phyloP scores from a whole-genome alignment of 2,329 filamentous ascomycete genomes.

The Venturia effusa region DNA sequence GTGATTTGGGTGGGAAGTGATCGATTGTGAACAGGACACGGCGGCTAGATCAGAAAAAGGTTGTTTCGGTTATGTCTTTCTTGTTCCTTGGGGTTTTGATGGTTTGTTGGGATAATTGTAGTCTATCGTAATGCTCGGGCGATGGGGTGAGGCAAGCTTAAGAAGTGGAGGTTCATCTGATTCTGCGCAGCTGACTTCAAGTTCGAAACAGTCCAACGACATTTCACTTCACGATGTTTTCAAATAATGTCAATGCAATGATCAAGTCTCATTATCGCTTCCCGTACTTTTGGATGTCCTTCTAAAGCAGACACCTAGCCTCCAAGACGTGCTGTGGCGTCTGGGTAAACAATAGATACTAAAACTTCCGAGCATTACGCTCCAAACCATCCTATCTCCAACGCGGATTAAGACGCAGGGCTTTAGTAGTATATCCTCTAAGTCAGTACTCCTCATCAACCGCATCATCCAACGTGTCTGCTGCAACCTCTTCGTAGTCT shows the following conservation, averaged over 20 bases:
- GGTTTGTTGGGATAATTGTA: not conserved
- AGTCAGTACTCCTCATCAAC: conserved; percentile 34
- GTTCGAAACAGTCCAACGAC: not conserved
- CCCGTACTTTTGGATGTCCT: not conserved
- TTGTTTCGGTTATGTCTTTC: not conserved
- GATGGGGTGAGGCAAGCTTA: not conserved
- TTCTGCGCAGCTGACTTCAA: not conserved
- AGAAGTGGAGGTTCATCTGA: not conserved
- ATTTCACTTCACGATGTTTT: not conserved
- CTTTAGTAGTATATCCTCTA: not conserved
- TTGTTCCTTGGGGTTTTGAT: no score
- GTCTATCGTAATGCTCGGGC: not conserved
- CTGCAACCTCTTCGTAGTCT: conserved; percentile 72
- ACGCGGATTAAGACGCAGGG: not conserved
- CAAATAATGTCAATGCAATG: not conserved
- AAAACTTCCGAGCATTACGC: not conserved
- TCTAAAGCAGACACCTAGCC: conserved; percentile 4
- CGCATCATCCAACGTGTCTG: conserved; percentile 53
- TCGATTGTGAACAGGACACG: not conserved
- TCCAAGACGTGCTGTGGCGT: not conserved
- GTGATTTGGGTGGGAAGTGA: not conserved
- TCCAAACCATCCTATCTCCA: not conserved
- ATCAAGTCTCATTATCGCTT: not conserved
- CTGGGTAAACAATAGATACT: not conserved
- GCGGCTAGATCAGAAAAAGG: no score